These are phyloP conservation scores for Hawksworthiomyces lignivorus DNA, from an alignment of 2,329 filamentous ascomycete genomes.

Conservation along the genomic window DNA sequence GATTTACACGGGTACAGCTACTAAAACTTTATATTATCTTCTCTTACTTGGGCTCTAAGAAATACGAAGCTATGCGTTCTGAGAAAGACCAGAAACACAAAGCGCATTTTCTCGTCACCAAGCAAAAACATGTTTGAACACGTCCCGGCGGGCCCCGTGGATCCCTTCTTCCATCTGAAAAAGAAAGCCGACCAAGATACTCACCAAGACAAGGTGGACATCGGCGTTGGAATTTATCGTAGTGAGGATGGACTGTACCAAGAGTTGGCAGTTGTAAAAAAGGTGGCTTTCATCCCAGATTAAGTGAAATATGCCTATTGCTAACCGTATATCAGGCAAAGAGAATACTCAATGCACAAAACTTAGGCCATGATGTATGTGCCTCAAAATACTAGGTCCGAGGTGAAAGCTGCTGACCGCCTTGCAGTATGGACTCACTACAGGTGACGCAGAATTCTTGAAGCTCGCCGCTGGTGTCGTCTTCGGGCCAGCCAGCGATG, in stretches of 20 bases:
- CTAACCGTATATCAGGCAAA: slow-evolving; percentile 18
- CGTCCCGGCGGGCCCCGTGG: slow-evolving; percentile 20
- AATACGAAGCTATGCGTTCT: no score
- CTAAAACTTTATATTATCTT: no score
- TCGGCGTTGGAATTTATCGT: slow-evolving; percentile 29
- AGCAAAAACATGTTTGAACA: slow-evolving; percentile 16
- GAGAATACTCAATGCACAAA: slow-evolving; percentile 11
- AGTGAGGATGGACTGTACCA: slow-evolving; percentile 20
- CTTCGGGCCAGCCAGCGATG: slow-evolving; percentile 20
- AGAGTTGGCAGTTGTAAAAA: not conserved
- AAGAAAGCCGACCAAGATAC: slow-evolving; percentile 22
- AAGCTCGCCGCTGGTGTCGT: slow-evolving; percentile 22
- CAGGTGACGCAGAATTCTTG: slow-evolving; percentile 24
- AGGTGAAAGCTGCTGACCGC: not conserved
- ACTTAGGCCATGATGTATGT: slow-evolving; percentile 22
- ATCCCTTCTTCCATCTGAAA: slow-evolving; percentile 27
- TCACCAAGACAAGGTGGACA: slow-evolving; percentile 24
- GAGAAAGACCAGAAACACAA: no score
- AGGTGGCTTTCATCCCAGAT: not conserved
- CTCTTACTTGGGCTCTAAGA: no score
- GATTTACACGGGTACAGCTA: no score
- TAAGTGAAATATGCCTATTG: not conserved
- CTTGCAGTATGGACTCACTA: slow-evolving; percentile 26
- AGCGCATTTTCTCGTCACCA: no score
- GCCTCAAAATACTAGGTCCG: not conserved